Evolutionary conservation across 202 grass and related monocot species (phyloP).

Genomic region (Zoysia matrella): DNA sequence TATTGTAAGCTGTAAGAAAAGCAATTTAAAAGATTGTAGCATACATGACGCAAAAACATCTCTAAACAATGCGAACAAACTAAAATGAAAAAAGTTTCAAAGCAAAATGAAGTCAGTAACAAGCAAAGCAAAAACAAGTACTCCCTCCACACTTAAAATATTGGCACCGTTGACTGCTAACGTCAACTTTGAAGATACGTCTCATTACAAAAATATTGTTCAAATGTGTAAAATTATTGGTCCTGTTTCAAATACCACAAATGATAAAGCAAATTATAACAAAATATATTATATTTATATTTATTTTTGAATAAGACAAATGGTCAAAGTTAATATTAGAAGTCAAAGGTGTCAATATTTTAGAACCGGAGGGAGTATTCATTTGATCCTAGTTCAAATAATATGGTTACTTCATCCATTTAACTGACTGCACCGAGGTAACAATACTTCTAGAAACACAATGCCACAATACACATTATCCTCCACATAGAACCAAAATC

Average conservation of each 20-base stretch:
- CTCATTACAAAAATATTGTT: too few relatives aligned
- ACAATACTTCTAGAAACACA: neutral
- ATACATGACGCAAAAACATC: slow-evolving; percentile 9
- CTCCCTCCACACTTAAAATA: too few relatives aligned
- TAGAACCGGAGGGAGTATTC: too few relatives aligned
- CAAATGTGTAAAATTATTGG: too few relatives aligned
- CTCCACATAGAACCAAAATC: neutral
- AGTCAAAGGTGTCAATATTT: too few relatives aligned
- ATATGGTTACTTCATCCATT: neutral
- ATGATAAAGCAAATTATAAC: too few relatives aligned
- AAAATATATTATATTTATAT: too few relatives aligned
- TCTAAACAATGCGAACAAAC: slow-evolving; percentile 11
- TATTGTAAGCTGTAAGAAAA: neutral
- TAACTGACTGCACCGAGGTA: neutral
- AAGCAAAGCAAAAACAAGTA: neutral
- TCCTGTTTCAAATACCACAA: too few relatives aligned
- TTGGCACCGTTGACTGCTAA: too few relatives aligned
- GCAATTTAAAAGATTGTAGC: neutral
- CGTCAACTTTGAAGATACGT: too few relatives aligned
- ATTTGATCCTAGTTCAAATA: slow-evolving; percentile 4
- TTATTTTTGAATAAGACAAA: too few relatives aligned
- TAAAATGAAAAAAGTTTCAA: neutral
- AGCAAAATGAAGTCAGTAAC: slow-evolving; percentile 16
- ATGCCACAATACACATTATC: slow-evolving; percentile 13
- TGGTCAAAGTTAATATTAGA: too few relatives aligned